Conservation (phyloP, 768 basidiomycete species). For the Leccinellum rugosiceps region DNA sequence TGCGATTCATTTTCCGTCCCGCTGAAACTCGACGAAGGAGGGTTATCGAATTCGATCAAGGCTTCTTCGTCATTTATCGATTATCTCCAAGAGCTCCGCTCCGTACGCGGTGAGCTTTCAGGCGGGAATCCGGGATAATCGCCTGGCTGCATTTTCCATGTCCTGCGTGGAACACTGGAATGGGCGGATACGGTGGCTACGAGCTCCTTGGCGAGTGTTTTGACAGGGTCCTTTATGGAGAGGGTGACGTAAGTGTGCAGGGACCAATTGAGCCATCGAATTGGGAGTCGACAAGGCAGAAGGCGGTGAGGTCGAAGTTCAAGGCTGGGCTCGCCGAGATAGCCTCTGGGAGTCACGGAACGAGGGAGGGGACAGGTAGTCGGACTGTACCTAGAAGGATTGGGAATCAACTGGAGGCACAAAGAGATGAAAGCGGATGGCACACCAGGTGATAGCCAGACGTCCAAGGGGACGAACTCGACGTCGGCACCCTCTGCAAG, state of each 20-base stretch:
- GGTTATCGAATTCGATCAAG: conserved; percentile 57
- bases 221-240: conserved; percentile 51
- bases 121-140: conserved; percentile 32
- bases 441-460: conserved; percentile 72
- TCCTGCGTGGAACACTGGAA: conserved; percentile 42
- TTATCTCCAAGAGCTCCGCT: conserved; percentile 41
- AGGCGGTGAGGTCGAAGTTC: conserved; percentile 73
- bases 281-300: conserved; percentile 38
- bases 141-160: conserved; percentile 57
- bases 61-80: conserved; percentile 53
- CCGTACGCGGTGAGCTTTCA: conserved; percentile 25
- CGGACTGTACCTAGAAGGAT: conserved; percentile 67
- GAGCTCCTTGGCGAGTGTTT: conserved; percentile 39
- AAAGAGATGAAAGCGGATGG: neutral
- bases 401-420: neutral
- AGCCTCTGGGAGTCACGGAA: conserved; percentile 61
- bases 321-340: conserved; percentile 47
- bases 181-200: conserved; percentile 36
- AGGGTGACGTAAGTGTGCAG: conserved; percentile 41
- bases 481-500: conserved; percentile 65
- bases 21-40: conserved; percentile 74
- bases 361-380: conserved; percentile 57
- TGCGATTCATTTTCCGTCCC: conserved; percentile 56
- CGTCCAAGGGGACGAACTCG: conserved; percentile 69
- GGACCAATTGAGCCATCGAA: conserved; percentile 28